Base-by-base conservation (phyloP, 176 grass and related monocot genomes). In the Paspalum notatum region DNA sequence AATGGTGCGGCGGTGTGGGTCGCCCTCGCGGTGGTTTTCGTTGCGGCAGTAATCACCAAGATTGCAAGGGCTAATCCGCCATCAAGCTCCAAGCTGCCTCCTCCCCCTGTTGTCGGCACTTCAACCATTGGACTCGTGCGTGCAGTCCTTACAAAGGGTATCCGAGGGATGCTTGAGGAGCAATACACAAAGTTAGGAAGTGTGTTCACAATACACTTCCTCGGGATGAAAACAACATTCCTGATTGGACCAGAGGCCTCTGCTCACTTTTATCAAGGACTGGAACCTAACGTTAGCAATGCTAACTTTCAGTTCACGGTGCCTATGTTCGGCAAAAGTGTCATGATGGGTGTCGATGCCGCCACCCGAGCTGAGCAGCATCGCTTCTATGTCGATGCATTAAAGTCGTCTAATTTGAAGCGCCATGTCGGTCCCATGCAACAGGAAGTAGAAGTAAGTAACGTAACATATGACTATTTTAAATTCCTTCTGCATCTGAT, bases 161-260 rank as follows among this genome's bases (percentile, higher is more conserved):
- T 84, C 0, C 14, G 62, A 13, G 25, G 39, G 12, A 66, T 83
- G 75, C 74, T 90, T 24, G 55, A 72, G 0, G 74, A 75, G 54
- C 64, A 80, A 48, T 79, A 83, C 25, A 17, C 43, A 8, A 84
- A 83, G 74, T 27, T 86, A 0, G 84, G 88, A 14, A 62, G 79
- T n/a, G 84, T 87, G 43, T 90, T 56, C 53, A 56, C 53, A 0
- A 21, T 56, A 56, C 9, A 20, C 21, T 56, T 56, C 53, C 21
- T 56, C 0, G 0, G 20, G 53, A 4, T 10, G 53, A 56, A 56
- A 21, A 56, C 20, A 56, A 56, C 53, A 1, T 56, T 56, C 18
- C 18, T 55, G 53, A 18, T 4, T 54, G 51, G 51, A 14, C 16
- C 51, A 1, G 51, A 54, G 51, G 51, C 20, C 51, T 54, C 51